Percentiles rank a stretch among this genome's conserved stretches.
Evolutionary conservation across 768 basidiomycete species (phyloP).

Genomic region (Hericium coralloides): DNA sequence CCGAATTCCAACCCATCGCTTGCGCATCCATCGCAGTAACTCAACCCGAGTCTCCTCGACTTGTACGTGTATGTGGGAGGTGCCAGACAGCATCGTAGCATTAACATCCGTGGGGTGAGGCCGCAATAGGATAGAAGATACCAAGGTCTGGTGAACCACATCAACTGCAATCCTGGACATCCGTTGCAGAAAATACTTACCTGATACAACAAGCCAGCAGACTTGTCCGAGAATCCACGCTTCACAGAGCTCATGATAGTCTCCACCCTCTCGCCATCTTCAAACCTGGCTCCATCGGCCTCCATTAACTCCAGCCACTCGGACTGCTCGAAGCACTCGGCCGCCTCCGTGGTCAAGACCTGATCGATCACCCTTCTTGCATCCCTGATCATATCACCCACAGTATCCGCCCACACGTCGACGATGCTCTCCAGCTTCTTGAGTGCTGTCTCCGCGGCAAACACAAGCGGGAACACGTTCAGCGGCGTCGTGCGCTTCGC

Average conservation of each 20-base stretch:
- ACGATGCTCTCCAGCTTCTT: slow-evolving; percentile 45
- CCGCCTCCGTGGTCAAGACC: slow-evolving; percentile 48
- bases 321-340: slow-evolving; percentile 52
- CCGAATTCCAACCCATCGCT: slow-evolving; percentile 68
- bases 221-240: slow-evolving; percentile 53
- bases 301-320: slow-evolving; percentile 76
- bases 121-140: slow-evolving; percentile 62
- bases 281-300: slow-evolving; percentile 63
- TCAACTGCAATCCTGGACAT: not conserved
- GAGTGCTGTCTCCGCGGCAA: slow-evolving; percentile 53
- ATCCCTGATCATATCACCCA: slow-evolving; percentile 56
- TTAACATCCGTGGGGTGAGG: slow-evolving; percentile 51
- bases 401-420: slow-evolving; percentile 62
- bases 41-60: slow-evolving; percentile 68
- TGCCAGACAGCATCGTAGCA: slow-evolving; percentile 55
- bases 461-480: slow-evolving; percentile 64
- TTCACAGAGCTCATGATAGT: slow-evolving; percentile 61
- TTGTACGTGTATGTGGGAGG: slow-evolving; percentile 59
- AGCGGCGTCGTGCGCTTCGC: slow-evolving; percentile 54
- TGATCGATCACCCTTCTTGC: slow-evolving; percentile 58
- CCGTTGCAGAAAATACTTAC: slow-evolving; percentile 25
- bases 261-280: slow-evolving; percentile 72
- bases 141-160: slow-evolving; percentile 43
- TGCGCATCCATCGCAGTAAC: slow-evolving; percentile 64
- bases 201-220: slow-evolving; percentile 71